Percentiles rank a stretch among this genome's conserved stretches.
These are phyloP conservation scores for Exidia glandulosa DNA, from an alignment of 768 basidiomycete species.

Conservation along the genomic window DNA sequence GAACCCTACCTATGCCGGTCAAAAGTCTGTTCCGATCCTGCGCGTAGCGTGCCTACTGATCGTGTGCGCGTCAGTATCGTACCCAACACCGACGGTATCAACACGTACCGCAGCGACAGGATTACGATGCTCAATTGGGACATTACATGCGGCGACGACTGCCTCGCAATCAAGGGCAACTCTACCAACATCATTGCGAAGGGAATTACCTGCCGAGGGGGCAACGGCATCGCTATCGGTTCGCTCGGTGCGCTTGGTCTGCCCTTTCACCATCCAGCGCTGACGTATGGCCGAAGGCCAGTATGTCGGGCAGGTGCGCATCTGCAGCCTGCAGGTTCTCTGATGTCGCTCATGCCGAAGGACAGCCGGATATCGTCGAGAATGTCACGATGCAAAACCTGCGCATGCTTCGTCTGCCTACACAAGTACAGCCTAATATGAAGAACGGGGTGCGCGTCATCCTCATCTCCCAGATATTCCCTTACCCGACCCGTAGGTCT, in stretches of 20 bases:
- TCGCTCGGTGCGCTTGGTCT: constrained; percentile 45
- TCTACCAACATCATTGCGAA: constrained; percentile 39
- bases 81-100: constrained; percentile 53
- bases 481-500: constrained; percentile 26
- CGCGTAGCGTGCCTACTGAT: not conserved
- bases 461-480: not conserved
- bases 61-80: constrained; percentile 29
- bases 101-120: constrained; percentile 42
- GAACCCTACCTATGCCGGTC: constrained; percentile 36
- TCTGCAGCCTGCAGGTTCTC: not conserved
- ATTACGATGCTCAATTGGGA: constrained; percentile 45
- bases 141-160: constrained; percentile 53
- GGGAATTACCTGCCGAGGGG: constrained; percentile 44
- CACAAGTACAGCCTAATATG: constrained; percentile 46
- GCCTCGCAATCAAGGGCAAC: constrained; percentile 55
- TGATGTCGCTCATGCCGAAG: not conserved
- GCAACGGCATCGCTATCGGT: constrained; percentile 51
- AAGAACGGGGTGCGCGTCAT: constrained; percentile 28
- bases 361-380: constrained; percentile 41
- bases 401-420: constrained; percentile 37
- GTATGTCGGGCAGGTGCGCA: not conserved
- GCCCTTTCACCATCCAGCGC: constrained; percentile 12
- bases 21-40: constrained; percentile 29
- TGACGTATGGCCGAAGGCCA: not conserved
- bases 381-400: constrained; percentile 41